phyloP scores from a whole-genome alignment of 2,329 filamentous ascomycete species.

The Colletotrichum camelliae region DNA sequence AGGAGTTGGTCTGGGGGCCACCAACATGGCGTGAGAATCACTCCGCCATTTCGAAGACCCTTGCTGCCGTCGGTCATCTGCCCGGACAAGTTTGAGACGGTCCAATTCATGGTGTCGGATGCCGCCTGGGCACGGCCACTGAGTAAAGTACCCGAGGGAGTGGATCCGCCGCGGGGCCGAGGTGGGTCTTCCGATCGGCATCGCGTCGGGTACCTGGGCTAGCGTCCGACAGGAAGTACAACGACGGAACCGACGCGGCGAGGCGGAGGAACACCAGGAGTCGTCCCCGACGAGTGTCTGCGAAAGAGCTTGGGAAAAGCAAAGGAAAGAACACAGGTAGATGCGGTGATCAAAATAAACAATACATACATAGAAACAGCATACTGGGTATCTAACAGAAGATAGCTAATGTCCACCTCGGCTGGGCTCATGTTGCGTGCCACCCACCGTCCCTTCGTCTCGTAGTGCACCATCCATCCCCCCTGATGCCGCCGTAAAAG shows the following conservation, averaged over 20 bases:
- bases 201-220: conserved; percentile 1
- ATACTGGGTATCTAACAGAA: neutral
- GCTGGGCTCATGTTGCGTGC: neutral
- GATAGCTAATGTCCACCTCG: neutral
- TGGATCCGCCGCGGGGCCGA: neutral
- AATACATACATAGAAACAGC: neutral
- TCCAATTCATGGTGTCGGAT: neutral
- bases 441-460: neutral
- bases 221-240: neutral
- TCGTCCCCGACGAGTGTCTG: neutral
- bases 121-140: neutral
- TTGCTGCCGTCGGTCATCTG: neutral
- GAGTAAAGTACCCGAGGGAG: neutral
- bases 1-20: neutral
- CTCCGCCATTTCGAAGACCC: neutral
- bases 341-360: neutral
- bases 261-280: neutral
- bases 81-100: neutral
- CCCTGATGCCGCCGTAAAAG: neutral
- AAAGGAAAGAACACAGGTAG: neutral
- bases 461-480: neutral
- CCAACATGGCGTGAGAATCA: neutral
- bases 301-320: rapidly evolving
- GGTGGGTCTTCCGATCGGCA: conserved; percentile 10
- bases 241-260: neutral